Conservation (phyloP, 2,329 filamentous ascomycete genomes). For the Fusarium anthophilum region DNA sequence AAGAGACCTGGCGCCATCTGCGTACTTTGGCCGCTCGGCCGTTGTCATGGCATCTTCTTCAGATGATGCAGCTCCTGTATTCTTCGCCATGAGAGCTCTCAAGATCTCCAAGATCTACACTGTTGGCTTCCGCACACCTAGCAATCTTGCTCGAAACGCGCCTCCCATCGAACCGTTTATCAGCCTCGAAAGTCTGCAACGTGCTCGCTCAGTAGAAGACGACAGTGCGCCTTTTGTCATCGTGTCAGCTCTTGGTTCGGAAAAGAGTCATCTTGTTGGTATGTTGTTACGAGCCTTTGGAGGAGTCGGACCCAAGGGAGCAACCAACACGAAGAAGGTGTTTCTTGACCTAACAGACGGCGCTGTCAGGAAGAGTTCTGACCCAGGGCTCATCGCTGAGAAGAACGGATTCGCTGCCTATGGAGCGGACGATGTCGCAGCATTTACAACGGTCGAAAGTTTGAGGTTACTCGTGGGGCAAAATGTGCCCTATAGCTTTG, state of each 20-base stretch:
- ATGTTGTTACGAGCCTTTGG: conserved; percentile 81
- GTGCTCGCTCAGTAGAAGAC: conserved; percentile 59
- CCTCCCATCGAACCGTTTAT: conserved; percentile 83
- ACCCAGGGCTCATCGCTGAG: conserved; percentile 75
- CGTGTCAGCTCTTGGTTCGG: conserved; percentile 79
- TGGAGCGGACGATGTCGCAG: conserved; percentile 80
- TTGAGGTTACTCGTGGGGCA: conserved; percentile 81
- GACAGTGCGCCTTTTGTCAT: conserved; percentile 78
- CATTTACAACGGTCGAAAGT: conserved; percentile 86
- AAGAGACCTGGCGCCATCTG: conserved; percentile 82
- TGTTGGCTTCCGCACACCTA: conserved; percentile 77
- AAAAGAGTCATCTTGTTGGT: conserved; percentile 81
- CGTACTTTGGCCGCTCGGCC: conserved; percentile 79
- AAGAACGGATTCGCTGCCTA: conserved; percentile 83
- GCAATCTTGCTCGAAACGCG: conserved; percentile 67
- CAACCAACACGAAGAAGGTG: conserved; percentile 67
- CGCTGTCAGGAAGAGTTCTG: conserved; percentile 63
- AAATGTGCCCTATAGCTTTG: conserved; percentile 89
- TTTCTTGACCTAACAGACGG: conserved; percentile 81
- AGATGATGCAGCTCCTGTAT: conserved; percentile 79
- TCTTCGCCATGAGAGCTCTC: conserved; percentile 81
- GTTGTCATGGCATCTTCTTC: conserved; percentile 78
- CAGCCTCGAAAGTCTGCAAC: conserved; percentile 71
- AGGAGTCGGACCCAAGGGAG: conserved; percentile 44
- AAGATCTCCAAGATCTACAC: conserved; percentile 84